Conservation (phyloP, 345 rosid genomes). For the Eutrema heterophyllum region DNA sequence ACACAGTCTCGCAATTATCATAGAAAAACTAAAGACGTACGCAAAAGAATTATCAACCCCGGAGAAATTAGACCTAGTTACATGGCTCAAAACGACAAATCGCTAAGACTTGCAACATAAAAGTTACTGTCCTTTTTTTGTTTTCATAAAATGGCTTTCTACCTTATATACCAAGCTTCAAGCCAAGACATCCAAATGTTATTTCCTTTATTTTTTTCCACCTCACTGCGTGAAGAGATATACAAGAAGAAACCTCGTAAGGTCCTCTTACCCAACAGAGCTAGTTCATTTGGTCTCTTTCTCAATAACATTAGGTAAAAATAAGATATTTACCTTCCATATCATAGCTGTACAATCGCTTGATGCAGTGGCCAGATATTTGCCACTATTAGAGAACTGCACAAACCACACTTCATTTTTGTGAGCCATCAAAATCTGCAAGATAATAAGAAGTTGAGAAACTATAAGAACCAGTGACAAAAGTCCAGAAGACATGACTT, state of each 20-base stretch:
- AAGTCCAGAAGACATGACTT: not conserved
- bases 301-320: not conserved
- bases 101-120: not conserved
- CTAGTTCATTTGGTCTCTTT: not conserved
- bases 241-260: too few species aligned
- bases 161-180: constrained; percentile 21
- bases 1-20: not conserved
- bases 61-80: not conserved
- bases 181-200: constrained; percentile 5
- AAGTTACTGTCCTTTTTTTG: not conserved
- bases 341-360: constrained; percentile 89
- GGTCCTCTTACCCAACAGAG: constrained; percentile 17
- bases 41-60: not conserved
- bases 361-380: constrained; percentile 84
- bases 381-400: constrained; percentile 76
- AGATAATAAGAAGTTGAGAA: constrained; percentile 10
- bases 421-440: constrained; percentile 78
- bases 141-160: constrained; percentile 5
- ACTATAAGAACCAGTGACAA: not conserved
- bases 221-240: too few species aligned
- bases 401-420: constrained; percentile 92
- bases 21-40: not conserved
- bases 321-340: constrained; percentile 63
- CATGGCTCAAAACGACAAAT: not conserved
- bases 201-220: not conserved